Base-by-base conservation (phyloP, 257 asterid species). In the Cynanchum wilfordii region DNA sequence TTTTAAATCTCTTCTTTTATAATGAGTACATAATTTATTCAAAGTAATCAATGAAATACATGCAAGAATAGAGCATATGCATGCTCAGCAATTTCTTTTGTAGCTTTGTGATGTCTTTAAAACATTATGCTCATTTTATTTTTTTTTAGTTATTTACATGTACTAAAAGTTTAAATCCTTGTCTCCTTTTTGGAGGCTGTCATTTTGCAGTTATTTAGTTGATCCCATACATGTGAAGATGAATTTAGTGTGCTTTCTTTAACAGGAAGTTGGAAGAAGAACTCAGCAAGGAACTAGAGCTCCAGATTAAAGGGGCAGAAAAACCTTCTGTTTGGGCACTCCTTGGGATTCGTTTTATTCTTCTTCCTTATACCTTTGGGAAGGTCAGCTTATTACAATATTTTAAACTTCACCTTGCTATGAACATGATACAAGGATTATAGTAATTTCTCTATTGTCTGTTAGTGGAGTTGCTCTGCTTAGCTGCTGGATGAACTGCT, bases 281-380 rank as follows among this genome's bases (percentile, higher is more conserved):
- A 49, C 86, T 95, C 55, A 83, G 98, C 86, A 86, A 82, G 86
- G 99, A 95, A 83, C 98, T 90, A 77, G 96, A 95, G 57, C 77
- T 92, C 82, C 89, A 90, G 84, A 95, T 95, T 73, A 92, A 90
- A 72, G 99, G 98, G 50, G 95, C 98, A 45, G 99, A 92, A 83
- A 87, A 86, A 82, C 99, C 99, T 71, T 85, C 96, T 51, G 68
- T 92, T 22, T 95, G 99, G 98, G 96, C 85, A 52, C 96, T 95
- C 77, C 36, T 94, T 54, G 93, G 83, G 54, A 51, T 92, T 69
- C 96, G 97, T 45, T 79, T 90, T 84, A 79, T 95, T 79, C 88
- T 95, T 60, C 88, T 95, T 73, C 99, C 99, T 68, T 92, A 90
- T 88, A 87, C 98, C 49, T 10, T 85, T 66, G 88, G 82, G 72